Evolutionary conservation across 2,329 filamentous ascomycete genomes (phyloP), one percentile per base, ranked within the genome.

Genomic region (Ceratocystis huliohia): DNA sequence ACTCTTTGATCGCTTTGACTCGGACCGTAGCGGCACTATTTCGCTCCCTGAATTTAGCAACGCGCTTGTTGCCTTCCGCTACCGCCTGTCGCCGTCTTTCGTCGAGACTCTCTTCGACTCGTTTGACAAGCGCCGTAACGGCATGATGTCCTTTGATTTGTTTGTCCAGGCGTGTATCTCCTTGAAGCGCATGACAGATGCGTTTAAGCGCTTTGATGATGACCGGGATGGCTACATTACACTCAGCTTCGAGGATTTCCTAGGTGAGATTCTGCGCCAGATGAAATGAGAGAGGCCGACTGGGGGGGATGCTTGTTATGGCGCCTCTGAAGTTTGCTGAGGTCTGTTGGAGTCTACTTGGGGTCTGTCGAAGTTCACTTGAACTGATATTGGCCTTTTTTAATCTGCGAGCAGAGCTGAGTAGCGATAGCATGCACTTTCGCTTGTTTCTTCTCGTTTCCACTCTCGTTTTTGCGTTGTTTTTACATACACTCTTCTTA

Each of bases 151-250:
- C 77, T 99, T 99, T 73, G 94, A 99, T 78, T 77, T 99, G 64
- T 99, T 99, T 73, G 94, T 99, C 69, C 94, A 99, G 80, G 91
- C 91, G 64, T 97, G 94, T 76, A 97, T 99, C 74, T 91, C 86
- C 72, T 80, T 99, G 72, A 96, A 97, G 83, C 84, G 94, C 71
- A 97, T 99, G 93, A 99, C 94, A 68, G 94, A 99, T 76, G 91
- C 96, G 33, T 99, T 99, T 76, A 99, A 99, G 82, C 93, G 92
- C 77, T 99, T 97, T 75, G 94, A 99, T 72, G 89, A 96, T 72
- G 94, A 99, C 76, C 84, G 94, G 53, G 94, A 97, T 76, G 94
- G 94, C 1, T 97, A 92, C 75, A 89, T 92, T 71, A 92, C 88
- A 3, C 76, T 92, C 65, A 89, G 87, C 74, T 92, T 92, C 72